Conservation (phyloP, 169 alveolate genomes). For the Eimeria sp. region DNA sequence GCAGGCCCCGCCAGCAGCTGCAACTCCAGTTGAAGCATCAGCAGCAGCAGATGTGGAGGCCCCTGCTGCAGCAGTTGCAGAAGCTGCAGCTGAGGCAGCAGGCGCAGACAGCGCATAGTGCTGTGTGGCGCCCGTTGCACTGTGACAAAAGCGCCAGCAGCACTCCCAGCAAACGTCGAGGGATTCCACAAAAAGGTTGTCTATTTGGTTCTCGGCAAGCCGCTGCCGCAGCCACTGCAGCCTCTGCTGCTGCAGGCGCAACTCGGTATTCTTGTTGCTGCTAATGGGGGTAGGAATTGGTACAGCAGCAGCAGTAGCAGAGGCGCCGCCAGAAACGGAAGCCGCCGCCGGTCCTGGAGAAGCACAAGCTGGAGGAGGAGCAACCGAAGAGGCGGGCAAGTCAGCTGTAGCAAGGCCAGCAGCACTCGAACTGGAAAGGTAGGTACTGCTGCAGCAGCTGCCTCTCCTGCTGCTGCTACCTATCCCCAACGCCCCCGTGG, state of each 20-base stretch:
- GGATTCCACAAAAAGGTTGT: conserved; percentile 21
- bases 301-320: background rate
- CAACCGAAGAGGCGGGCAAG: background rate
- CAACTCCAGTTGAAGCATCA: background rate
- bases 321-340: background rate
- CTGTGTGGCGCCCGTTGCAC: background rate
- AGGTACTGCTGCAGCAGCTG: conserved; percentile 74
- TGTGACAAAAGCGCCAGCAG: conserved; percentile 57
- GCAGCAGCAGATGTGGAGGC: background rate
- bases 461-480: conserved; percentile 74
- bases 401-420: conserved; percentile 49
- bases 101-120: background rate
- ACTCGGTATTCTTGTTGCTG: conserved; percentile 31
- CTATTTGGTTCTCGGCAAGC: conserved; percentile 60
- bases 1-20: background rate
- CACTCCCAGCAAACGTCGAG: conserved; percentile 49
- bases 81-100: background rate
- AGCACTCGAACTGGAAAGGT: conserved; percentile 39
- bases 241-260: conserved; percentile 52
- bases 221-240: conserved; percentile 72
- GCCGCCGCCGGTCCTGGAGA: background rate
- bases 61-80: conserved; percentile 23
- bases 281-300: background rate
- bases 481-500: background rate
- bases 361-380: conserved; percentile 18